phyloP scores from a whole-genome alignment of 495 filamentous ascomycete genomes.

The Podospora tetraspora region DNA sequence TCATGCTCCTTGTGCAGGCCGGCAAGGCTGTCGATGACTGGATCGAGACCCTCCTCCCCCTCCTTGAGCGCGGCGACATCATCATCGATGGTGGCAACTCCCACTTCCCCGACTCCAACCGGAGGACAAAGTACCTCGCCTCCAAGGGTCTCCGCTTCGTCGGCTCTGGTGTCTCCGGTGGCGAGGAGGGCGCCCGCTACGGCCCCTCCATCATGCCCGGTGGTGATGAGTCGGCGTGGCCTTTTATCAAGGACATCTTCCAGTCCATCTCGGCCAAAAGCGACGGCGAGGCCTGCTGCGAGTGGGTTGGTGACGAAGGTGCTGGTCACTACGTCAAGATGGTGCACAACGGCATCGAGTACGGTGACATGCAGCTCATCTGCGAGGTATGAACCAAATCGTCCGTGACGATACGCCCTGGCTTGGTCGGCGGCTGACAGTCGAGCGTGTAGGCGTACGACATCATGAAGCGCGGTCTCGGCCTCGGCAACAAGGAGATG shows the following conservation, averaged over 20 bases:
- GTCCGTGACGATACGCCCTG: too few relatives aligned
- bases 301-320: slow-evolving; percentile 99
- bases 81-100: slow-evolving; percentile 99
- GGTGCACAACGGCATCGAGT: slow-evolving; percentile 99
- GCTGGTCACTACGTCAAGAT: slow-evolving; percentile 99
- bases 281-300: slow-evolving; percentile 93
- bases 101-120: slow-evolving; percentile 97
- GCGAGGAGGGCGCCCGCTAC: slow-evolving; percentile 97
- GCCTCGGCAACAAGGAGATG: slow-evolving; percentile 81
- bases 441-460: slow-evolving; percentile 75
- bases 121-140: slow-evolving; percentile 78
- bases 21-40: slow-evolving; percentile 97
- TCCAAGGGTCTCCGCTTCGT: slow-evolving; percentile 92
- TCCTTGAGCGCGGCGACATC: slow-evolving; percentile 88
- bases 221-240: slow-evolving; percentile 97
- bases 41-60: slow-evolving; percentile 90
- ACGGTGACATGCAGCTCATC: slow-evolving; percentile 99
- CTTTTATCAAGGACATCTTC: slow-evolving; percentile 97
- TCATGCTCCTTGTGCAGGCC: slow-evolving; percentile 98
- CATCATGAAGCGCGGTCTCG: slow-evolving; percentile 96
- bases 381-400: slow-evolving; percentile 65
- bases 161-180: slow-evolving; percentile 94
- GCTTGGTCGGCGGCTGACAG: slow-evolving; percentile 3
- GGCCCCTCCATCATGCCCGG: slow-evolving; percentile 98
- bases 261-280: slow-evolving; percentile 96